Percentiles rank a stretch among this genome's conserved stretches.
phyloP scores from a whole-genome alignment of 2,329 filamentous ascomycete species.

The Fulvia fulva region DNA sequence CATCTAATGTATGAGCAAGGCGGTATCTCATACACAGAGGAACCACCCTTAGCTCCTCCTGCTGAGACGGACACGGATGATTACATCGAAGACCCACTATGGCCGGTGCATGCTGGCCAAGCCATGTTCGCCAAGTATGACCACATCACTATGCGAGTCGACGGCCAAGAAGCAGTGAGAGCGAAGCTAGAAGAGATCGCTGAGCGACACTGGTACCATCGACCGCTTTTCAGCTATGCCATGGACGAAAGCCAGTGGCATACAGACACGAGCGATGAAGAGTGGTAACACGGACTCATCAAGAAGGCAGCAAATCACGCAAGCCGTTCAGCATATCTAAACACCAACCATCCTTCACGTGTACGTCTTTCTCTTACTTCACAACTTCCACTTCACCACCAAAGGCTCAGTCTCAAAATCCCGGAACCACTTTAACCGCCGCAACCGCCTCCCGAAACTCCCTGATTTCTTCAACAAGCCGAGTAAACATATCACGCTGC shows the following conservation, averaged over 20 bases:
- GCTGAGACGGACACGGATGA: conserved; percentile 12
- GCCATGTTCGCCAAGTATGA: conserved; percentile 22
- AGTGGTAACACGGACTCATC: conserved; percentile 25
- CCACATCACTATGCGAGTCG: conserved; percentile 24
- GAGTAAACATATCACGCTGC: too few species aligned
- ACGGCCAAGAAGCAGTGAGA: conserved; percentile 17
- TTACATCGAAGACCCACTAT: conserved; percentile 10
- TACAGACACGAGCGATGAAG: conserved; percentile 33
- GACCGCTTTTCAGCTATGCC: conserved; percentile 24
- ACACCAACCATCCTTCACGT: neutral
- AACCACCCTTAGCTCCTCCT: conserved; percentile 10
- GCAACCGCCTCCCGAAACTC: too few species aligned
- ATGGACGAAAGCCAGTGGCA: conserved; percentile 32
- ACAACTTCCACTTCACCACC: too few species aligned
- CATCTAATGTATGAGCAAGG: conserved; percentile 26
- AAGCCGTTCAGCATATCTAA: neutral
- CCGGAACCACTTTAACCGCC: too few species aligned
- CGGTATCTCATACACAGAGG: conserved; percentile 23
- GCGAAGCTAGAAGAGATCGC: conserved; percentile 17
- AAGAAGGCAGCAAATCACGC: neutral
- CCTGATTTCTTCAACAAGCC: too few species aligned
- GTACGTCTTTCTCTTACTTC: too few species aligned
- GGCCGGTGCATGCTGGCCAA: conserved; percentile 9
- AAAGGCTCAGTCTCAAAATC: too few species aligned
- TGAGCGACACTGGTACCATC: conserved; percentile 29